Conservation (phyloP, 2,329 filamentous ascomycete species). For the Calonectria honghensis region DNA sequence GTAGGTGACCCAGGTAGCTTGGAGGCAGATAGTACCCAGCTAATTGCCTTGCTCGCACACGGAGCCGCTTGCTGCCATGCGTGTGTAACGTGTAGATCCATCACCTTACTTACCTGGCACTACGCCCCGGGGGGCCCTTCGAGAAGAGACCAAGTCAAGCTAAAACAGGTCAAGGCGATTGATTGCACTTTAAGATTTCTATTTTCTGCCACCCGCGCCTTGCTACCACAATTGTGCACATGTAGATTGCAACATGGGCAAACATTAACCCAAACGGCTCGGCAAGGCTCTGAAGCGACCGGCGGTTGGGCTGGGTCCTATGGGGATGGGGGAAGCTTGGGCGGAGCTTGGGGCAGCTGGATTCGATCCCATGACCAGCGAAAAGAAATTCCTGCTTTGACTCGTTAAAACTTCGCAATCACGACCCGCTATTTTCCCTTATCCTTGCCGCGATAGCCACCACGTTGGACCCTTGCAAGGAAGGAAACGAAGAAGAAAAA, state of each 20-base stretch:
- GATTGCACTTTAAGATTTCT: background rate
- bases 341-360: conserved; percentile 51
- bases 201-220: conserved; percentile 18
- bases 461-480: conserved; percentile 23
- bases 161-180: background rate
- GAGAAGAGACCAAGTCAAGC: background rate
- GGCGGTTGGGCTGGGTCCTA: conserved; percentile 44
- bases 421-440: conserved; percentile 35
- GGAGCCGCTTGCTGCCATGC: conserved; percentile 4
- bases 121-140: background rate
- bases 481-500: conserved; percentile 9
- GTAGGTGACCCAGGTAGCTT: conserved; percentile 22
- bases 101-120: conserved; percentile 9
- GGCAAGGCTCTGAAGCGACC: conserved; percentile 37
- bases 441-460: conserved; percentile 48
- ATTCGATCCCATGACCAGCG: conserved; percentile 50
- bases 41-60: conserved; percentile 17
- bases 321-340: conserved; percentile 38
- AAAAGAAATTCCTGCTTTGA: conserved; percentile 47
- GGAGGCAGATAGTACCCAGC: conserved; percentile 20
- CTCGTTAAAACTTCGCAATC: conserved; percentile 40
- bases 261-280: conserved; percentile 28
- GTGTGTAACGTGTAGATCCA: conserved; percentile 24
- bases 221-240: conserved; percentile 7
- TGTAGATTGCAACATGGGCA: background rate